Percentiles rank a stretch among this genome's conserved stretches.
Evolutionary conservation across 345 rosid genomes (phyloP).

Genomic region (Murraya paniculata): DNA sequence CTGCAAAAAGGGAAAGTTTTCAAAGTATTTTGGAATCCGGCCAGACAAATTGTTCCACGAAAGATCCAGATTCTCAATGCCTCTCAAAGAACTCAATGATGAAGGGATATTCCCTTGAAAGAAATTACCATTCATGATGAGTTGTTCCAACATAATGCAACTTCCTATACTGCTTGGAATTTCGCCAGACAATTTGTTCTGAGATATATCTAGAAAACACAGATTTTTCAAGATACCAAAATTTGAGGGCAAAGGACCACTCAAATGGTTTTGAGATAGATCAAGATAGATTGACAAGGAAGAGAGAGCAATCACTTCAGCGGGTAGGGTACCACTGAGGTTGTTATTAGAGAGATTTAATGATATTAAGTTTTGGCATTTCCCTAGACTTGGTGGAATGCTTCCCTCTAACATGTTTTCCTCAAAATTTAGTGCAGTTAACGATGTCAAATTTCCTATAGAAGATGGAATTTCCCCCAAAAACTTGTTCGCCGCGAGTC

Average conservation of each 20-base stretch:
- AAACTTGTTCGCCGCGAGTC: neutral
- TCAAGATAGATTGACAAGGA: slow-evolving; percentile 18
- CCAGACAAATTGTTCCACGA: slow-evolving; percentile 27
- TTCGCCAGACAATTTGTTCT: slow-evolving; percentile 31
- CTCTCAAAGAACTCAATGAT: slow-evolving; percentile 24
- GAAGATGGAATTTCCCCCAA: slow-evolving; percentile 9
- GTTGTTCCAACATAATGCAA: slow-evolving; percentile 19
- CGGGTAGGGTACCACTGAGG: slow-evolving; percentile 25
- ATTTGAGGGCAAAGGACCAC: slow-evolving; percentile 21
- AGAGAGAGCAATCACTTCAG: slow-evolving; percentile 11
- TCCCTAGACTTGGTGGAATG: slow-evolving; percentile 17
- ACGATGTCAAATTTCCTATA: slow-evolving; percentile 13
- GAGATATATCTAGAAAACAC: neutral
- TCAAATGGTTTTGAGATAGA: slow-evolving; percentile 31
- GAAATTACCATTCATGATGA: slow-evolving; percentile 20
- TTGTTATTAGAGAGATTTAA: slow-evolving; percentile 22
- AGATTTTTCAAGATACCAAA: slow-evolving; percentile 23
- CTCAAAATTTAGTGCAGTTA: neutral
- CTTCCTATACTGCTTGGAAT: slow-evolving; percentile 25
- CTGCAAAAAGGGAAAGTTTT: neutral
- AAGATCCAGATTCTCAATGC: slow-evolving; percentile 29
- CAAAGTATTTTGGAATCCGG: slow-evolving; percentile 18
- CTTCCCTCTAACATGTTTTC: slow-evolving; percentile 22
- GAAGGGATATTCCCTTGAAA: slow-evolving; percentile 36
- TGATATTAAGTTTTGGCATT: neutral